Base-by-base conservation (phyloP, 2,329 filamentous ascomycete genomes). In the Cercospora sojina region DNA sequence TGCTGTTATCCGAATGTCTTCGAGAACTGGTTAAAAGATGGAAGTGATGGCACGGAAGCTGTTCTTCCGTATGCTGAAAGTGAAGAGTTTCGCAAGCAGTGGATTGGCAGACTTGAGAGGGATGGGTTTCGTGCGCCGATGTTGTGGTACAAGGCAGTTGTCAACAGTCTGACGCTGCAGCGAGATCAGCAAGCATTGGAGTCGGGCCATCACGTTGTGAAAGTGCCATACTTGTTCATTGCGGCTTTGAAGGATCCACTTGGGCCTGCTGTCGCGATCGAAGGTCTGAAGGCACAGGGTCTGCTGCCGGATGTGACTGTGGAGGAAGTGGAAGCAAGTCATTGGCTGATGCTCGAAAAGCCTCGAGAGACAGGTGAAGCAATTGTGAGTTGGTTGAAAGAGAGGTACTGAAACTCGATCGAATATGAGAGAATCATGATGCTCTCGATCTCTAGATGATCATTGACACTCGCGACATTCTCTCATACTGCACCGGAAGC, bases 1-100 rank as follows among this genome's bases (percentile, higher is more conserved):
- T 79, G 79, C 65, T 80, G 78, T 62, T 66, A 62, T 0, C 72
- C 74, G 0, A 78, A 75, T 32, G 79, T 74, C 2, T 74, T 81
- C 69, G 75, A 79, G 13, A 47, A 64, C 3, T 73, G 65, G 64
- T 47, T 74, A 59, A 55, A 62, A 16, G 60, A 67, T 20, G 51
- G 35, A 9, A 32, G 49, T 7, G 51, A 62, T n/a, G 58, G 32
- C 2, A 57, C 60, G 5, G 69, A 71, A 35, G 59, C 66, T 13
- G 64, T 79, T 23, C 73, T 77, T n/a, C 49, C 71, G 0, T 81
- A 80, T 51, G 79, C 78, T 5, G 70, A 75, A 2, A 55, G 69
- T 0, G 64, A 66, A 9, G 41, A 29, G 1, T 76, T 77, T 67
- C 73, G 72, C 43, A 71, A 77, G 55, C 67, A 70, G 2, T 81